Conservation (phyloP, 2,329 filamentous ascomycete genomes). For the Emmonsiellopsis sp. region DNA sequence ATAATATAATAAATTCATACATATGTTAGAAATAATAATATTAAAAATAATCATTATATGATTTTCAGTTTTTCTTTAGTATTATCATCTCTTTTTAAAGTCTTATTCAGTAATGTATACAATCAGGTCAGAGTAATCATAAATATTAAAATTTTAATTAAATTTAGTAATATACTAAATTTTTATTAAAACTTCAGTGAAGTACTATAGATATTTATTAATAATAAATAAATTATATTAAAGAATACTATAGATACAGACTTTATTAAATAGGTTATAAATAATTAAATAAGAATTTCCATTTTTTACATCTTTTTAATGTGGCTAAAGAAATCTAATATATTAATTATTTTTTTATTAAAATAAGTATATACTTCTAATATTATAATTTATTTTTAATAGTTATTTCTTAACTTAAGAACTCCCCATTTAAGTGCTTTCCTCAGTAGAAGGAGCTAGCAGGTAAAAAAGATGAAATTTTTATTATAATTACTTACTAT, state of each 20-base stretch:
- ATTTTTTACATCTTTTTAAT: neutral
- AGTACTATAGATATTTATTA: conserved; percentile 1
- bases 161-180: conserved; percentile 1
- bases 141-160: neutral
- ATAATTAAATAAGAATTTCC: conserved; percentile 2
- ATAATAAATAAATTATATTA: conserved; percentile 3
- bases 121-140: conserved; percentile 1
- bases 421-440: neutral
- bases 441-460: neutral
- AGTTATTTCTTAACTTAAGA: neutral
- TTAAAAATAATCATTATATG: neutral
- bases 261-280: conserved; percentile 1
- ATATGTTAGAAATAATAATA: neutral
- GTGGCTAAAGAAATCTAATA: neutral
- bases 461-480: conserved; percentile 2
- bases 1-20: too few relatives aligned
- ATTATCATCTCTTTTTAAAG: neutral
- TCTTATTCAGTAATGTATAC: neutral
- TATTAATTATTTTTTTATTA: conserved; percentile 2
- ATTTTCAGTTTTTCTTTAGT: neutral
- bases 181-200: neutral
- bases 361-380: neutral
- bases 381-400: neutral
- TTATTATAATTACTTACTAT: conserved; percentile 4
- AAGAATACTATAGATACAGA: conserved; percentile 2